Conservation (phyloP, 192 early-diverging fungal genomes). For the Gamsiella multidivaricata region DNA sequence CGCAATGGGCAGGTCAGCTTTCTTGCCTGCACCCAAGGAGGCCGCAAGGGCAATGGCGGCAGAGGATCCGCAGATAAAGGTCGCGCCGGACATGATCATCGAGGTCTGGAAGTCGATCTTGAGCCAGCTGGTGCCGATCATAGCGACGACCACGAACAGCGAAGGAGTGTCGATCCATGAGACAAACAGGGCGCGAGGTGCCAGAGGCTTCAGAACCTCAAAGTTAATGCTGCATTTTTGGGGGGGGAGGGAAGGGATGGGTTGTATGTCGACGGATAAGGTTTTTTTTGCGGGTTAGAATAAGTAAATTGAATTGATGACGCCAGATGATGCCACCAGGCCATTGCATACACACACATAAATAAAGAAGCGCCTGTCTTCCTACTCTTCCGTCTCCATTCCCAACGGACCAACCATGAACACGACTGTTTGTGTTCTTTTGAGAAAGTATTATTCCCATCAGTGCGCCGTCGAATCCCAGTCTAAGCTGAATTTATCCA, state of each 20-base stretch:
- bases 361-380: not conserved
- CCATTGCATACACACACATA: not conserved
- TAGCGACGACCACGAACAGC: conserved; percentile 61
- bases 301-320: conserved; percentile 12
- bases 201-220: conserved; percentile 56
- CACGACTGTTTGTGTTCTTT: too few species aligned
- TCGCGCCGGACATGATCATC: conserved; percentile 66
- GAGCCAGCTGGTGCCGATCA: conserved; percentile 56
- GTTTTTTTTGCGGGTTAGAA: not conserved
- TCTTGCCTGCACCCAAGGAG: conserved; percentile 56
- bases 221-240: conserved; percentile 59
- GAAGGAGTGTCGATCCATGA: conserved; percentile 66
- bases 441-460: too few species aligned
- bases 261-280: not conserved
- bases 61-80: conserved; percentile 66
- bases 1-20: conserved; percentile 65
- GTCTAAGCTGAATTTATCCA: too few species aligned
- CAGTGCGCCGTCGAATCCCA: too few species aligned
- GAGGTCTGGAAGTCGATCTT: conserved; percentile 61
- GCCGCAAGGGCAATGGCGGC: conserved; percentile 60
- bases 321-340: conserved; percentile 33
- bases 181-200: conserved; percentile 64
- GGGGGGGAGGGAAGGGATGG: not conserved
- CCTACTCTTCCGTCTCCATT: not conserved
- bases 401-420: not conserved